A percentile compares a stretch with the other conserved stretches of the same genome.
phyloP scores from a whole-genome alignment of 805 yeast species.

The Saccharomycopsis javanensis region DNA sequence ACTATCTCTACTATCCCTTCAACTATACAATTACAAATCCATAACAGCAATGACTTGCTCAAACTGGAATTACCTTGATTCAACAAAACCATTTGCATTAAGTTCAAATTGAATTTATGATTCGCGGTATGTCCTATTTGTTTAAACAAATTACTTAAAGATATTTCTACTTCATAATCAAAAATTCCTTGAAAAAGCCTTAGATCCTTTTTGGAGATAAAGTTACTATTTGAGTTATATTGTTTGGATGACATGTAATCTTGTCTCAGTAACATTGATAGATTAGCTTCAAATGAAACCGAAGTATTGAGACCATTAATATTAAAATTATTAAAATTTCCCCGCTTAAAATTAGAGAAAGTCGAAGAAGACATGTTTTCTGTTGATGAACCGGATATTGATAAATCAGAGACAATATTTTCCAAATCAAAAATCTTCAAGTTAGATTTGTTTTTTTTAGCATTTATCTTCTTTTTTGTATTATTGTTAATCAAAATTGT shows the following conservation, averaged over 20 bases:
- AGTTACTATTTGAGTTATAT: no score
- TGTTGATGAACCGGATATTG: background rate
- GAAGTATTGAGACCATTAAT: no score
- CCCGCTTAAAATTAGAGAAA: background rate
- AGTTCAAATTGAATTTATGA: background rate
- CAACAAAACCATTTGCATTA: conserved; percentile 3
- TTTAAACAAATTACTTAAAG: conserved; percentile 5
- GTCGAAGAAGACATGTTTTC: background rate
- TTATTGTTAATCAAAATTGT: background rate
- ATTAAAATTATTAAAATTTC: no score
- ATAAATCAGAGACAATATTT: background rate
- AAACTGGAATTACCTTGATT: conserved; percentile 6
- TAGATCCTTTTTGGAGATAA: conserved; percentile 3
- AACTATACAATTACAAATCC: conserved; percentile 31
- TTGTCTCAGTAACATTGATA: background rate
- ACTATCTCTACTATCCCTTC: conserved; percentile 21
- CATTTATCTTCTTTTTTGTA: background rate
- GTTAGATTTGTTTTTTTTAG: background rate
- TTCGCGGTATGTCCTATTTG: conserved; percentile 5
- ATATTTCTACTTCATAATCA: conserved; percentile 6
- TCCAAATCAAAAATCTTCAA: conserved; percentile 5
- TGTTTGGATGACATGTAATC: background rate
- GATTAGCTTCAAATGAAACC: background rate
- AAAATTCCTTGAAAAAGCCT: conserved; percentile 4
- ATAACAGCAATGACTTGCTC: conserved; percentile 25